Evolutionary conservation across 257 asterid species (phyloP).

Genomic region (Plantago elongata): DNA sequence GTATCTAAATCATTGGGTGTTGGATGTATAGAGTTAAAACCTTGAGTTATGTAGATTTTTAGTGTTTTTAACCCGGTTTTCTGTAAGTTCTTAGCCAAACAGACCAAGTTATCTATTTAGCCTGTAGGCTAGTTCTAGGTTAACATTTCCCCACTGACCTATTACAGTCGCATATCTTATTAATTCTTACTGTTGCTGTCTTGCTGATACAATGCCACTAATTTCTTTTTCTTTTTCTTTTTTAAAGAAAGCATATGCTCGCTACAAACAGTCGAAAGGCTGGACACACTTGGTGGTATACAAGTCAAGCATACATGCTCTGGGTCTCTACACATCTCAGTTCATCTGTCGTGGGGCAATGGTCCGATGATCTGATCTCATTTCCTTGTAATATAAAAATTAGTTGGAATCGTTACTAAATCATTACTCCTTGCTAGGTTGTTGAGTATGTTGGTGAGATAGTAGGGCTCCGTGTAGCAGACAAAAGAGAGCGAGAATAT

Average conservation of each 20-base stretch:
- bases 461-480: constrained; percentile 63
- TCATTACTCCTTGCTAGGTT: constrained; percentile 33
- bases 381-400: constrained; percentile 2
- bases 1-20: too few species aligned
- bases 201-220: constrained; percentile 11
- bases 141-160: neutral
- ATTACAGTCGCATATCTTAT: constrained; percentile 10
- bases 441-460: constrained; percentile 68
- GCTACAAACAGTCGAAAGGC: constrained; percentile 50
- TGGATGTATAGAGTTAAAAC: too few species aligned
- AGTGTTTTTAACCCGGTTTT: too few species aligned
- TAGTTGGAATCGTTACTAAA: constrained; percentile 4
- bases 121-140: too few species aligned
- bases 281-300: constrained; percentile 62
- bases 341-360: constrained; percentile 53
- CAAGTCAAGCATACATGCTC: constrained; percentile 65
- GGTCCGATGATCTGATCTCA: constrained; percentile 27
- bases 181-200: constrained; percentile 10
- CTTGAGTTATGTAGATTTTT: too few species aligned
- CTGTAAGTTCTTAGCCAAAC: too few species aligned
- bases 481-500: constrained; percentile 58
- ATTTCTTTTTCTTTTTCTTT: constrained; percentile 23
- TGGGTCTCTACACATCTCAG: constrained; percentile 64
- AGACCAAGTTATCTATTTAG: too few species aligned
- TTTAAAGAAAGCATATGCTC: constrained; percentile 60